These are phyloP conservation scores for Chrysoporthe puriensis DNA, from an alignment of 2,329 filamentous ascomycete genomes.

Conservation along the genomic window DNA sequence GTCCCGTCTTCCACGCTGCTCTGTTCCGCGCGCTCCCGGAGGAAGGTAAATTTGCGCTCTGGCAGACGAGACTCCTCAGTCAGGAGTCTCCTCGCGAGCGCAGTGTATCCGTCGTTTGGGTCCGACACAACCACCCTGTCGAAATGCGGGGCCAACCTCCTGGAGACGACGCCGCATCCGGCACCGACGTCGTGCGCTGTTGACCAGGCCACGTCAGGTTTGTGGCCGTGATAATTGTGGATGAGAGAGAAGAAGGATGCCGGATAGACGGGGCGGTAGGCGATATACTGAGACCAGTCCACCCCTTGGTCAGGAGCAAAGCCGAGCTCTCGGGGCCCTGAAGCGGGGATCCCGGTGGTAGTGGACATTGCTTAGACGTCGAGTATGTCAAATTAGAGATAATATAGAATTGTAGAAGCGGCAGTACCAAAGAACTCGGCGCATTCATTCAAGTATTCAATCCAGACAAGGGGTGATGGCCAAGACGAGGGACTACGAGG, in stretches of 20 bases:
- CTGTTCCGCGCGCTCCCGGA: constrained; percentile 35
- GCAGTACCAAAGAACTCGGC: not conserved
- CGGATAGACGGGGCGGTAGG: constrained; percentile 29
- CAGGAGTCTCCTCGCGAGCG: constrained; percentile 31
- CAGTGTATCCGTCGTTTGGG: constrained; percentile 34
- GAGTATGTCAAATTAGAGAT: not conserved
- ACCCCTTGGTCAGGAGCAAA: constrained; percentile 24
- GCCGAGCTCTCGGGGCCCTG: constrained; percentile 15
- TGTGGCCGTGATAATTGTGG: constrained; percentile 29
- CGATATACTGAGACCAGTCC: constrained; percentile 31
- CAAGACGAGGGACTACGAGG: not conserved
- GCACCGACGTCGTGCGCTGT: constrained; percentile 31
- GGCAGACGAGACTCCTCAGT: constrained; percentile 27
- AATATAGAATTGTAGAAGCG: not conserved
- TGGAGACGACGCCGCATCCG: constrained; percentile 29
- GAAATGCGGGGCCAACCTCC: constrained; percentile 28
- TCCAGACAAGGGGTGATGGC: not conserved
- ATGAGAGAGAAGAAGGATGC: constrained; percentile 31
- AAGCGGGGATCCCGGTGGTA: not conserved
- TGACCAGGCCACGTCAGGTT: constrained; percentile 21
- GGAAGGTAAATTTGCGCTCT: constrained; percentile 32
- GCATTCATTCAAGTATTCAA: not conserved
- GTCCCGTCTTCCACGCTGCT: constrained; percentile 30
- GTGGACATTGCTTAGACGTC: not conserved
- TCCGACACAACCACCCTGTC: constrained; percentile 35